These are phyloP conservation scores for Hypericum perforatum DNA, from an alignment of 345 rosid species.

Conservation along the genomic window DNA sequence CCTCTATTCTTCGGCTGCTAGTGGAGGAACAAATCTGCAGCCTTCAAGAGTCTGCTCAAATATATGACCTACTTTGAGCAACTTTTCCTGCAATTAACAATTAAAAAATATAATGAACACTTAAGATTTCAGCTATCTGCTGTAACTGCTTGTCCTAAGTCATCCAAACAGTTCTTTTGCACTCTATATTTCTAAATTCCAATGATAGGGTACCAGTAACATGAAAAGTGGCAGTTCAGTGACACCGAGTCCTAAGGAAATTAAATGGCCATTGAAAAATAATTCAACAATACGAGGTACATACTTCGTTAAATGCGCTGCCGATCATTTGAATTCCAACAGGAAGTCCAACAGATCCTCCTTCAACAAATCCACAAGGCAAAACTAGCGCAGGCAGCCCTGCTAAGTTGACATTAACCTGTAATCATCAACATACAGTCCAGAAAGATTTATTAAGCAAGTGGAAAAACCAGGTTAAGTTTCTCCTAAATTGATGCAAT, in stretches of 20 bases:
- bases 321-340: conserved; percentile 96
- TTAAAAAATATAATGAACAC: not conserved
- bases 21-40: conserved; percentile 61
- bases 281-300: not conserved
- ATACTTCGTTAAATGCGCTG: conserved; percentile 82
- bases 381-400: conserved; percentile 86
- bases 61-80: conserved; percentile 67
- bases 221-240: too few relatives aligned
- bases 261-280: not conserved
- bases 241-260: not conserved
- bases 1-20: conserved; percentile 15
- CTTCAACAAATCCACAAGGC: conserved; percentile 87
- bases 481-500: too few relatives aligned
- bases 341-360: conserved; percentile 61
- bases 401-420: conserved; percentile 92
- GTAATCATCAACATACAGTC: not conserved
- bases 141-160: too few relatives aligned
- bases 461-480: too few relatives aligned
- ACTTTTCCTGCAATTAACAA: conserved; percentile 39
- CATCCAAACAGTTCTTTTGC: too few relatives aligned
- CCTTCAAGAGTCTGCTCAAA: conserved; percentile 85
- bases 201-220: too few relatives aligned
- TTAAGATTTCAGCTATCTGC: too few relatives aligned
- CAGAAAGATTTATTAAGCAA: too few relatives aligned
- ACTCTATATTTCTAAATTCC: too few relatives aligned